These are phyloP conservation scores for Coemansia umbellata DNA, from an alignment of 192 early-diverging fungal genomes.

Conservation along the genomic window DNA sequence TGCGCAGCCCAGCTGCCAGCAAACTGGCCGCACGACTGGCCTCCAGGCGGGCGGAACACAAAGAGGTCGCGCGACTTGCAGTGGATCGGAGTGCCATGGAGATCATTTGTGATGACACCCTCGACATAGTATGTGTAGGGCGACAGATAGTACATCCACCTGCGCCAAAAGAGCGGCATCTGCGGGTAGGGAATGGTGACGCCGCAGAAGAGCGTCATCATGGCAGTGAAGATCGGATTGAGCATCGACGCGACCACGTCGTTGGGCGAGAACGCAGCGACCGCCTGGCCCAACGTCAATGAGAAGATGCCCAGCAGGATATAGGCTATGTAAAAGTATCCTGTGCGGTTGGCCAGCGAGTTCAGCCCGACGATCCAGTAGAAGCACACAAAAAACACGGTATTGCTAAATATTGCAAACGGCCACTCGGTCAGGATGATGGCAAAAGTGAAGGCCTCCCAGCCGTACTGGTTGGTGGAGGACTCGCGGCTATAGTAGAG, in stretches of 20 bases:
- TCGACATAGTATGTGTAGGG: constrained; percentile 69
- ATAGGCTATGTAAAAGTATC: constrained; percentile 66
- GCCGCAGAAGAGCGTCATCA: constrained; percentile 69
- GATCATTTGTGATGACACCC: constrained; percentile 58
- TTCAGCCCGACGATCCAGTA: constrained; percentile 75
- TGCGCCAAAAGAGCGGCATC: constrained; percentile 67
- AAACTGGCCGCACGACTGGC: constrained; percentile 62
- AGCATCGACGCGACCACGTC: constrained; percentile 57
- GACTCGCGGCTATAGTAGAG: constrained; percentile 64
- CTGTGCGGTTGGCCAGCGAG: constrained; percentile 37
- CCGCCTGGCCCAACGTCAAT: constrained; percentile 64
- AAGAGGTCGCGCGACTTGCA: constrained; percentile 56
- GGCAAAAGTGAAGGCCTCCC: constrained; percentile 60
- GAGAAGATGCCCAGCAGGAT: constrained; percentile 62
- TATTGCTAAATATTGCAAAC: constrained; percentile 59
- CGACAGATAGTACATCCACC: constrained; percentile 67
- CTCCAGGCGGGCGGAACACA: constrained; percentile 53
- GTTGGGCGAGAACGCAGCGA: constrained; percentile 63
- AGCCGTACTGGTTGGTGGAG: constrained; percentile 64
- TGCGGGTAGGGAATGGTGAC: constrained; percentile 58
- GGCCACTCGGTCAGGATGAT: constrained; percentile 68
- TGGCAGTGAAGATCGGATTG: constrained; percentile 64
- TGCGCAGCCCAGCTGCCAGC: constrained; percentile 51
- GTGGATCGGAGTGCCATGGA: constrained; percentile 44
- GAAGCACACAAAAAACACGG: constrained; percentile 65